Evolutionary conservation across 2,329 filamentous ascomycete genomes (phyloP).

Genomic region (Pseudogymnoascus destructans): DNA sequence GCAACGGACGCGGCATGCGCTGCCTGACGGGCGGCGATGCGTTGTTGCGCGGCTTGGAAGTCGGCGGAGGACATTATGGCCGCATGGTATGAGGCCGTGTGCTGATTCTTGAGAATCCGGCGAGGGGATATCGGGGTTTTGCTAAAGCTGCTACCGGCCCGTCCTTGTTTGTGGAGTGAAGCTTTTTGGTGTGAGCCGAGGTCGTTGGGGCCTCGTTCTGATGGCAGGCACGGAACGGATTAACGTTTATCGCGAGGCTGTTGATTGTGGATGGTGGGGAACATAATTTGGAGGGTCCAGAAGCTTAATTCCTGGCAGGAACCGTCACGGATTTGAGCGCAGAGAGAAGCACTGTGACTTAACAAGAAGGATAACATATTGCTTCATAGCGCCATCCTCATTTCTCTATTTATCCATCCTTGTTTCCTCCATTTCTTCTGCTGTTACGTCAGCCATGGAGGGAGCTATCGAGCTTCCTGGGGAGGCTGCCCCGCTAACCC

Average conservation of each 20-base stretch:
- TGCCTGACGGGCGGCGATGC: conserved; percentile 67
- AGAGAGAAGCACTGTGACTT: neutral
- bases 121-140: neutral
- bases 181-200: neutral
- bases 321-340: neutral
- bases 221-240: neutral
- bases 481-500: conserved; percentile 60
- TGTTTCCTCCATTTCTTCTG: neutral
- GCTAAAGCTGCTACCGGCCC: neutral
- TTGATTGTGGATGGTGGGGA: conserved; percentile 5
- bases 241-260: conserved; percentile 5
- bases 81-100: conserved; percentile 15
- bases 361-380: neutral
- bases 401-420: too few relatives aligned
- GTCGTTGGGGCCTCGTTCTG: neutral
- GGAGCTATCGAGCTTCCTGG: conserved; percentile 67
- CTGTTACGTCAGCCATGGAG: conserved; percentile 39
- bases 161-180: neutral
- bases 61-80: conserved; percentile 22
- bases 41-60: conserved; percentile 81
- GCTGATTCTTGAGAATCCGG: neutral
- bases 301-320: neutral
- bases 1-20: conserved; percentile 55
- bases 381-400: neutral
- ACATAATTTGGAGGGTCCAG: conserved; percentile 5